Evolutionary conservation across 2,329 filamentous ascomycete species (phyloP), one percentile per base, ranked within the genome.

Genomic region (Pyrenochaeta sp.): DNA sequence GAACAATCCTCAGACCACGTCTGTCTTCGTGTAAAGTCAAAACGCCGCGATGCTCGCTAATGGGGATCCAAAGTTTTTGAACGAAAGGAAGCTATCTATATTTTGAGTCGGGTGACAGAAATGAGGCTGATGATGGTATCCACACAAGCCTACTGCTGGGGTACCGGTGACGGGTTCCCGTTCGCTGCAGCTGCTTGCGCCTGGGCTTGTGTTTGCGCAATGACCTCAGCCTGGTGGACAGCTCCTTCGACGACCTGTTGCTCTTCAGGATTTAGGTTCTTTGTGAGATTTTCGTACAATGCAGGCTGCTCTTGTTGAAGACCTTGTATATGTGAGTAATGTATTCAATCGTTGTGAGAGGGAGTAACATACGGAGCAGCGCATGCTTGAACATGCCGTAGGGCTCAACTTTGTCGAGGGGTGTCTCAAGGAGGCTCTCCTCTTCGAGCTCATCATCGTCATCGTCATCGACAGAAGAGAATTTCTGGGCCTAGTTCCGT

Each of bases 391-490:
- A 97, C 58, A 97, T 82, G 72, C 88, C 85, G 71, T 99, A 99
- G 2, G 94, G 93, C 78, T 99, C 95, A 58, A 99, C 84, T 79
- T 95, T 95, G 77, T 99, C 95, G 20, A 99, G 83, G 14, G 94
- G 93, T 11, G 94, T 96, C 77, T 99, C 95, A 2, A 99, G 85
- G 45, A 98, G 82, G 54, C 91, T 90, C 74, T 93, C 94, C 68
- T 98, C 95, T 75, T 98, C 94, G 15, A 96, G 87, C 40, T 97
- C 88, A 49, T 97, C 93, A 50, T 96, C 92, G 21, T 93, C 90
- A 1, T 91, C 91, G 9, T 68, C 66, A 14, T 85, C 84, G 15
- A 89, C 83, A 15, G 87, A 85, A 59, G 89, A 87, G 75, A 95
- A 94, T 74, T 95, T 96, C 67, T 92, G 88, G 11, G 92, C 92